phyloP scores from a whole-genome alignment of 1,139 yeast species.

The Kazachstania sp. region DNA sequence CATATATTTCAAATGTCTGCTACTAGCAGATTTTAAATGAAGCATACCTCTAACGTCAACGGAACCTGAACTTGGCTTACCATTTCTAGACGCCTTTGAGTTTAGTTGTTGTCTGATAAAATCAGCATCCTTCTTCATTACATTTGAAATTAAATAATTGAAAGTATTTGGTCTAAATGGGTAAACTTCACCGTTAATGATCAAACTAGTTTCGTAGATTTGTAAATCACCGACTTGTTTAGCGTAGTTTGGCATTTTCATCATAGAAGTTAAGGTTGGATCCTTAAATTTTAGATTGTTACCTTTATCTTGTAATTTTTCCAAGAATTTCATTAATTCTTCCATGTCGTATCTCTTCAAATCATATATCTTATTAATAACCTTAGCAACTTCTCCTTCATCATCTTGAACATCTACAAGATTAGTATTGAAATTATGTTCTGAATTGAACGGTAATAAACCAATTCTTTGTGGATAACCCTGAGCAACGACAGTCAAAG shows the following conservation, averaged over 20 bases:
- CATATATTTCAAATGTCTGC: conserved; percentile 22
- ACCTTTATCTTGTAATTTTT: conserved; percentile 14
- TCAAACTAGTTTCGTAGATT: conserved; percentile 43
- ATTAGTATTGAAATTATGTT: conserved; percentile 7
- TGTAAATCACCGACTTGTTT: conserved; percentile 37
- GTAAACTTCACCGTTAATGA: conserved; percentile 66
- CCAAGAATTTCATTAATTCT: conserved; percentile 26
- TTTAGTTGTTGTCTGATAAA: conserved; percentile 19
- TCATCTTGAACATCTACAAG: neutral
- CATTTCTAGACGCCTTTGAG: conserved; percentile 5
- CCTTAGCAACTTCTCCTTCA: conserved; percentile 3
- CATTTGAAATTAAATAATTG: conserved; percentile 28
- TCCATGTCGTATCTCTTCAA: conserved; percentile 24
- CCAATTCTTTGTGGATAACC: conserved; percentile 79
- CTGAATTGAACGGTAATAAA: conserved; percentile 47
- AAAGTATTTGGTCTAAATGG: conserved; percentile 31
- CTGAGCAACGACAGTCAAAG: conserved; percentile 40
- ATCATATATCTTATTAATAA: conserved; percentile 35
- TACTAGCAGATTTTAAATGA: conserved; percentile 23
- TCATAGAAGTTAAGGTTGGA: conserved; percentile 11
- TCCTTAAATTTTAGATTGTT: neutral
- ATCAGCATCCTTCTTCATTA: conserved; percentile 26
- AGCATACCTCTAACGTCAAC: conserved; percentile 25
- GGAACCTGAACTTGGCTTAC: conserved; percentile 3
- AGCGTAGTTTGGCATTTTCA: conserved; percentile 16